phyloP scores from a whole-genome alignment of 495 filamentous ascomycete species.

The Gamarada debralockiae region DNA sequence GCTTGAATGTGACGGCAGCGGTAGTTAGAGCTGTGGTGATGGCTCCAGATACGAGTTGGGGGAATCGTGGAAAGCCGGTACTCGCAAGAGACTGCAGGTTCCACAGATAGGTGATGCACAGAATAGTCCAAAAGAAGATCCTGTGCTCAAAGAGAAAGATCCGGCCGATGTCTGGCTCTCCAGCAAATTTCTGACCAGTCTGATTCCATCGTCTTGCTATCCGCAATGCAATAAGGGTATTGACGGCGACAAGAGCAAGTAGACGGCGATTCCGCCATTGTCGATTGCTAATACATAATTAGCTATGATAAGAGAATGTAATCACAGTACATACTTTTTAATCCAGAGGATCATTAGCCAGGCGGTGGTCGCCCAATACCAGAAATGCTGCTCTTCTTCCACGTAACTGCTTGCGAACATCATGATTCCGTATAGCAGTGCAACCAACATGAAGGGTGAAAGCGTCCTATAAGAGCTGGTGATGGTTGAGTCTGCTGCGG shows the following conservation, averaged over 20 bases:
- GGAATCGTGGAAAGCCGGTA: conserved; percentile 17
- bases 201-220: conserved; percentile 84
- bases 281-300: conserved; percentile 10
- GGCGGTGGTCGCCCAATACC: conserved; percentile 84
- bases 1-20: conserved; percentile 75
- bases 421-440: conserved; percentile 68
- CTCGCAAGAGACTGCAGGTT: conserved; percentile 18
- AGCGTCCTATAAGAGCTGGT: background rate
- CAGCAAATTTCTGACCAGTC: conserved; percentile 91
- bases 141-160: conserved; percentile 58
- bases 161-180: conserved; percentile 78
- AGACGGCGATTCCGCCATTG: conserved; percentile 4
- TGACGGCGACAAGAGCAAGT: conserved; percentile 4
- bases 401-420: conserved; percentile 99
- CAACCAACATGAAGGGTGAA: conserved; percentile 35
- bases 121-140: conserved; percentile 67
- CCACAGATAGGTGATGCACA: conserved; percentile 62
- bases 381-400: conserved; percentile 97
- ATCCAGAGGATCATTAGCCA: conserved; percentile 69
- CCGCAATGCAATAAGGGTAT: conserved; percentile 49
- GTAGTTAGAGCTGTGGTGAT: conserved; percentile 36
- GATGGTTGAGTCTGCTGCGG: conserved; percentile 34
- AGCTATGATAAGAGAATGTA: background rate
- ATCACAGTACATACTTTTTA: conserved; percentile 33
- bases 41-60: conserved; percentile 9